A percentile compares a stretch with the other conserved stretches of the same genome.
Evolutionary conservation across 1,139 yeast genomes (phyloP).

Genomic region (Saccharomyces hybrid): DNA sequence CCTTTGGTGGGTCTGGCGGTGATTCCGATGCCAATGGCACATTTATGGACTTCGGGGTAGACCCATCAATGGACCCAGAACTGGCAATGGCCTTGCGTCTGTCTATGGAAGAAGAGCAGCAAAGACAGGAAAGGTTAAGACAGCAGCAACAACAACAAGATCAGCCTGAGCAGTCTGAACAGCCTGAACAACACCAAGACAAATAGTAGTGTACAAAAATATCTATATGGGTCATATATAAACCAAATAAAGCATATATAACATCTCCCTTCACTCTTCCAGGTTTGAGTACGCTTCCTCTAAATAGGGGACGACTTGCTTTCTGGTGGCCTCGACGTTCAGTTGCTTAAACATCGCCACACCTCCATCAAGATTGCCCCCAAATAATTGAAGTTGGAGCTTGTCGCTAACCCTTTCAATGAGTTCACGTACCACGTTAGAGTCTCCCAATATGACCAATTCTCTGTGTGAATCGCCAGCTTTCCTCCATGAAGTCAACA

Average conservation of each 20-base stretch:
- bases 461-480: constrained; percentile 49
- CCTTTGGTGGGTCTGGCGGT: constrained; percentile 35
- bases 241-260: not conserved
- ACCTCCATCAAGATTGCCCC: constrained; percentile 2
- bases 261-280: not conserved
- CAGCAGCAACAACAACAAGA: constrained; percentile 19
- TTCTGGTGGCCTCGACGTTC: constrained; percentile 60
- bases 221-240: not conserved
- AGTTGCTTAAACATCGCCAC: constrained; percentile 42
- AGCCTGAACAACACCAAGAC: constrained; percentile 1
- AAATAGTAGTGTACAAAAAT: not conserved
- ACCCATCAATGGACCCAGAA: constrained; percentile 94
- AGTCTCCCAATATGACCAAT: constrained; percentile 33
- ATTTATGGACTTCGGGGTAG: constrained; percentile 57
- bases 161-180: not conserved
- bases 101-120: constrained; percentile 38
- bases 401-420: constrained; percentile 30
- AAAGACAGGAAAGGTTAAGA: constrained; percentile 34
- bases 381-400: constrained; percentile 30
- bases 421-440: constrained; percentile 10
- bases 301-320: constrained; percentile 68
- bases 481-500: constrained; percentile 55
- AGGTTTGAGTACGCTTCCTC: constrained; percentile 13
- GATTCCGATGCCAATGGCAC: constrained; percentile 33
- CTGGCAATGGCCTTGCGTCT: constrained; percentile 76